These are phyloP conservation scores for Rossbeevera mucosa DNA, from an alignment of 768 basidiomycete genomes.

Conservation along the genomic window DNA sequence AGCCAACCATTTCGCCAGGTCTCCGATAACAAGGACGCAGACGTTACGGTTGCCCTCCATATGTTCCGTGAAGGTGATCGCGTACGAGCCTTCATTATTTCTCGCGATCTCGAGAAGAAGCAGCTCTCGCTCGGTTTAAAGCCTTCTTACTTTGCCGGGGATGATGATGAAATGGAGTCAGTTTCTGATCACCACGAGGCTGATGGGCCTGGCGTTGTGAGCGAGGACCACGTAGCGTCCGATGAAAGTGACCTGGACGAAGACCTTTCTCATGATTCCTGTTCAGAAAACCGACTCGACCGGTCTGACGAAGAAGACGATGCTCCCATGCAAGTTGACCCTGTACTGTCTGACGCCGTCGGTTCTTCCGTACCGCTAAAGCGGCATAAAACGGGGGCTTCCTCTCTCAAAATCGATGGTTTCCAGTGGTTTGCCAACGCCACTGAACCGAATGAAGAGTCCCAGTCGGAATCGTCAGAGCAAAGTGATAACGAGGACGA, in stretches of 20 bases:
- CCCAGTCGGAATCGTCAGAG: slow-evolving; percentile 41
- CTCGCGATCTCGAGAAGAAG: slow-evolving; percentile 70
- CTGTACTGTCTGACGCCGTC: background rate
- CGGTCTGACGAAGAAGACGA: slow-evolving; percentile 15
- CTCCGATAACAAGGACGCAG: slow-evolving; percentile 81
- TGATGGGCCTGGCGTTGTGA: slow-evolving; percentile 30
- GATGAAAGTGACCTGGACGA: slow-evolving; percentile 19
- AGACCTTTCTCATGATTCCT: slow-evolving; percentile 1
- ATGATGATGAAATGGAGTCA: slow-evolving; percentile 42
- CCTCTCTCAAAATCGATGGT: slow-evolving; percentile 52
- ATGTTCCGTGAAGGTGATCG: slow-evolving; percentile 84
- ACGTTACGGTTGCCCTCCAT: slow-evolving; percentile 70
- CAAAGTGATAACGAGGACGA: slow-evolving; percentile 32
- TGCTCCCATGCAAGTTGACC: slow-evolving; percentile 19
- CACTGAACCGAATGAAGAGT: slow-evolving; percentile 36
- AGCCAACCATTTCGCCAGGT: slow-evolving; percentile 45
- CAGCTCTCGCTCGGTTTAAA: slow-evolving; percentile 83
- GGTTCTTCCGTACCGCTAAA: background rate
- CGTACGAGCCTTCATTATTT: slow-evolving; percentile 73
- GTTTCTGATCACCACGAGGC: slow-evolving; percentile 25
- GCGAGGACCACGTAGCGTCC: slow-evolving; percentile 20
- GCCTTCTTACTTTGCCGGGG: slow-evolving; percentile 76
- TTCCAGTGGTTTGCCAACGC: slow-evolving; percentile 66
- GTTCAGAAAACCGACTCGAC: slow-evolving; percentile 12
- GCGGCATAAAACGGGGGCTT: slow-evolving; percentile 4